Evolutionary conservation across 345 rosid species (phyloP).

Genomic region (Angophora floribunda): DNA sequence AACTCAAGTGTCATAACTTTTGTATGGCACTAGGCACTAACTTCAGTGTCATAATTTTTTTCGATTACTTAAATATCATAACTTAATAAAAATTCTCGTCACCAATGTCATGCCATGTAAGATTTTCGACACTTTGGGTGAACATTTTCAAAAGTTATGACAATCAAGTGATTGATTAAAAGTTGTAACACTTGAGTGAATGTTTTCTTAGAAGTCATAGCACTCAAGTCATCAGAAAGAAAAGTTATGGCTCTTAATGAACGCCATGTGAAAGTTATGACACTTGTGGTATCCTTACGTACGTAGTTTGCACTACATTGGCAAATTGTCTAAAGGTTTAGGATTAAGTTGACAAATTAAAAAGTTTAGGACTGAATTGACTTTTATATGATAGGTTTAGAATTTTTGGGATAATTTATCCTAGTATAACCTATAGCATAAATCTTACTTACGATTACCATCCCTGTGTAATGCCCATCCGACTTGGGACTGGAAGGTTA

Average conservation of each 20-base stretch:
- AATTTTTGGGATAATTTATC: too few species aligned
- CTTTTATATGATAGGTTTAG: fast-evolving
- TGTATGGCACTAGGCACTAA: too few species aligned
- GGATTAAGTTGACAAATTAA: too few species aligned
- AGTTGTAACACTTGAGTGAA: background rate
- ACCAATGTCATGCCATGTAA: background rate
- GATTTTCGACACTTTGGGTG: background rate
- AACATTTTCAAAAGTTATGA: fast-evolving
- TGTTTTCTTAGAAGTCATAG: background rate
- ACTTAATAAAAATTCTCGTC: too few species aligned
- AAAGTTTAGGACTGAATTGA: background rate
- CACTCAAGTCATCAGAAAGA: too few species aligned
- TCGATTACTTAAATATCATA: too few species aligned
- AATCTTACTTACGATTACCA: background rate
- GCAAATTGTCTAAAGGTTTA: background rate
- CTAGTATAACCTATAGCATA: background rate
- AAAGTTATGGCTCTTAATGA: background rate
- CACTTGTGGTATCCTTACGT: background rate
- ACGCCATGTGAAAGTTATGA: background rate
- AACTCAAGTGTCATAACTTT: too few species aligned
- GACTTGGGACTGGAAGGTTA: background rate
- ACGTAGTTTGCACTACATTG: background rate
- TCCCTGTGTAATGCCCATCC: background rate
- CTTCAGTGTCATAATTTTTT: too few species aligned
- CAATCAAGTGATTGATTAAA: background rate